These are phyloP conservation scores for Ambrosiella cleistominuta DNA, from an alignment of 2,329 filamentous ascomycete genomes.

Conservation along the genomic window DNA sequence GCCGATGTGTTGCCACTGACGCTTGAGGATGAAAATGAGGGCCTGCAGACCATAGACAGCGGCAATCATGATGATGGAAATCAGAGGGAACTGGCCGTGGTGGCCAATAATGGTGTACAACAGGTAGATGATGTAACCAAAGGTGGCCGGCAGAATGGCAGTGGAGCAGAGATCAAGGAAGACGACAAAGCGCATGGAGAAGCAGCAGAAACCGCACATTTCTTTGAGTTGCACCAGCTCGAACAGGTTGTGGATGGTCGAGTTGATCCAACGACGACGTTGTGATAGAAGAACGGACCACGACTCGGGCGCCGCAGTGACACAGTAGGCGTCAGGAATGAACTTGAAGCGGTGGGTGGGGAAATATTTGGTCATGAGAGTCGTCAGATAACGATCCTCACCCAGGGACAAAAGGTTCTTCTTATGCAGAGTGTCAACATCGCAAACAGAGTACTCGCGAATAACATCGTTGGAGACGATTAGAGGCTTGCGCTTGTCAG, in stretches of 20 bases:
- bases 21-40: conserved; percentile 87
- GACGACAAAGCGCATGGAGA: conserved; percentile 93
- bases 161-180: conserved; percentile 89
- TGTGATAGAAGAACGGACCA: conserved; percentile 95
- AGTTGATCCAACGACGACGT: conserved; percentile 98
- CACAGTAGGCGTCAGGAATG: conserved; percentile 77
- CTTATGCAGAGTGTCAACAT: conserved; percentile 88
- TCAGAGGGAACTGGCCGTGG: conserved; percentile 60
- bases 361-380: conserved; percentile 96
- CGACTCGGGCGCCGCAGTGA: conserved; percentile 82
- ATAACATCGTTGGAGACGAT: conserved; percentile 86
- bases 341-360: conserved; percentile 94
- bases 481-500: conserved; percentile 82
- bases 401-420: conserved; percentile 89
- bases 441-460: conserved; percentile 69
- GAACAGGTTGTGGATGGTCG: conserved; percentile 87
- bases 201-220: conserved; percentile 96
- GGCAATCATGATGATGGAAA: conserved; percentile 78
- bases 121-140: conserved; percentile 70
- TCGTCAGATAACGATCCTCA: conserved; percentile 94
- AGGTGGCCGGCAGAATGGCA: conserved; percentile 77
- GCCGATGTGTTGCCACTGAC: conserved; percentile 95
- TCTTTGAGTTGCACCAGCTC: conserved; percentile 83
- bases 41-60: conserved; percentile 91
- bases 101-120: conserved; percentile 59